Base-by-base conservation (phyloP, 306 rosid genomes). In the Sicyos baderoa region DNA sequence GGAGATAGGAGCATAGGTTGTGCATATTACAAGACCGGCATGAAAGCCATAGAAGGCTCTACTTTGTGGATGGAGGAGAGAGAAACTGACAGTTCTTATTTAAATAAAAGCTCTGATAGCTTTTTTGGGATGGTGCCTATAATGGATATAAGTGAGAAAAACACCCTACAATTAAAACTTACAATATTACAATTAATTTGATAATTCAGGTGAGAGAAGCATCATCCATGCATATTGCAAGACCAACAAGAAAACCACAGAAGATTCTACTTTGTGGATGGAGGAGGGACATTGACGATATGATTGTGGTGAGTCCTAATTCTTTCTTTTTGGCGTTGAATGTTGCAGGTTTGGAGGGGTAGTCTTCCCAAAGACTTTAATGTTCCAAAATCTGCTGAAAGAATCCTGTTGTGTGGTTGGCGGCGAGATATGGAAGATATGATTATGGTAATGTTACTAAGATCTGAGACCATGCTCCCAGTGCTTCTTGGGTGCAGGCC, bases 391-490 rank as follows among this genome's bases (percentile, higher is more conserved):
- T 85, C 87, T 79, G 76, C 85, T 11, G 96, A 91, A 84, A 91
- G 74, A 81, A 91, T 91, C 75, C 96, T 88, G 63, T 82, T 85
- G 70, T 91, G 96, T 68, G 96, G 97, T 79, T 91, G 97, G 97
- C 79, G 97, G 60, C 96, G 93, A 77, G 97, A 91, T 82, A 86
- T 88, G 96, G 97, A 91, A 76, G 96, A 88, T 78, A 91, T 91
- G 93, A 85, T 91, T 84, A 83, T 84, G 97, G 97, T 91, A 88
- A 82, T 84, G 74, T 50, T 40, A 59, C 50, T 47, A 70, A 74
- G 79, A 72, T 71, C 83, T 70, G 68, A 74, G 77, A 25, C 76
- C 60, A 62, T 76, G 70, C 70, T 76, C 71, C 74, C 72, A 62
- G 29, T 77, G 71, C 76, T 68, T 66, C 66, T 53, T 79, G 71